These are phyloP conservation scores for Dictyostelium intermedium DNA, from an alignment of 78 protist species.

Conservation along the genomic window DNA sequence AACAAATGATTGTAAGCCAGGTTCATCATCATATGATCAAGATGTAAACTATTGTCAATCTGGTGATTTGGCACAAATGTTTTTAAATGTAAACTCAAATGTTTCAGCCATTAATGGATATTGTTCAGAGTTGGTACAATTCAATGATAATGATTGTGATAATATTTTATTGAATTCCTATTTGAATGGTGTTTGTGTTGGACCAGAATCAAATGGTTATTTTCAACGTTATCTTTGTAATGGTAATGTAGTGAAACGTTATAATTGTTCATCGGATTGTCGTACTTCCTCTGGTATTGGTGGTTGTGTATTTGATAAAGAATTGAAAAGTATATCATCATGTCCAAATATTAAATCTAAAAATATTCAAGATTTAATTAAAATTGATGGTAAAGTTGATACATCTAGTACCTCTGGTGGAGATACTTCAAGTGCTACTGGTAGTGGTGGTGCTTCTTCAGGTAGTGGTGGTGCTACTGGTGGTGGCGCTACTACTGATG, in stretches of 20 bases:
- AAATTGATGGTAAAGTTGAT: background rate
- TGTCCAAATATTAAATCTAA: background rate
- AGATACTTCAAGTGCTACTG: background rate
- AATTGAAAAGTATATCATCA: background rate
- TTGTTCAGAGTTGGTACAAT: background rate
- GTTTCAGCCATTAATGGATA: background rate
- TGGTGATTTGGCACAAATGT: background rate
- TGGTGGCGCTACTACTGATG: background rate
- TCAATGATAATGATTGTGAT: background rate
- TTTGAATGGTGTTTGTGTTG: background rate
- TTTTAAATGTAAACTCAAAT: background rate
- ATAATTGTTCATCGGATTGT: background rate
- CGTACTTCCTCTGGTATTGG: too few relatives aligned
- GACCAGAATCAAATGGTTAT: background rate
- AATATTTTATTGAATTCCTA: background rate
- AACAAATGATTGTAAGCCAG: background rate
- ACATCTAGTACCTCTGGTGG: background rate
- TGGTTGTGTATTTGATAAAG: background rate
- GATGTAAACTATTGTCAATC: background rate
- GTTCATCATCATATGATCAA: background rate
- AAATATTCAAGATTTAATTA: background rate
- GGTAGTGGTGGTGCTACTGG: background rate
- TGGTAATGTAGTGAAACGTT: constrained; percentile 7
- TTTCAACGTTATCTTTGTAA: background rate
- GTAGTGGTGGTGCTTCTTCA: background rate